Percentiles rank a stretch among this genome's conserved stretches.
These are phyloP conservation scores for Mycena haematopus DNA, from an alignment of 768 basidiomycete species.

Conservation along the genomic window DNA sequence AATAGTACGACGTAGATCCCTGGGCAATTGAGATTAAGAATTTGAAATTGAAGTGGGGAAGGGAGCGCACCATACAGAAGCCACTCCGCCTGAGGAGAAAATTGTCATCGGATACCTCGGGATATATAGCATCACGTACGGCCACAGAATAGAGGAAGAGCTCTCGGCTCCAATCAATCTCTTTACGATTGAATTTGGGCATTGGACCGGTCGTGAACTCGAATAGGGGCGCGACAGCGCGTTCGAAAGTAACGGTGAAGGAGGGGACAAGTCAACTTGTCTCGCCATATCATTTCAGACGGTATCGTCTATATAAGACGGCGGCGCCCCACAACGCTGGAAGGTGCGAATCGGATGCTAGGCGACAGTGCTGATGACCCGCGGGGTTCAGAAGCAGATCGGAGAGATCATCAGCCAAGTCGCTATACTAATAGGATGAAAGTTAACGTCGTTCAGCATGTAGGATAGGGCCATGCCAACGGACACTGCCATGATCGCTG, in stretches of 20 bases:
- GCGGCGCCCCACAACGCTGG: slow-evolving; percentile 1
- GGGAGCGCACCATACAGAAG: slow-evolving; percentile 36
- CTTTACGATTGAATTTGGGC: neutral
- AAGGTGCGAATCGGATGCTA: slow-evolving; percentile 11
- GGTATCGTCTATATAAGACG: slow-evolving; percentile 13
- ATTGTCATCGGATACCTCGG: neutral
- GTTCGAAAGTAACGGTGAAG: slow-evolving; percentile 2
- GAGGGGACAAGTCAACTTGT: slow-evolving; percentile 24
- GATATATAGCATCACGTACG: slow-evolving; percentile 1
- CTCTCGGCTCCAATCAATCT: slow-evolving; percentile 19
- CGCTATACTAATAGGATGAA: too few relatives aligned
- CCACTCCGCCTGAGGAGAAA: slow-evolving; percentile 33
- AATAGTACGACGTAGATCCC: slow-evolving; percentile 42
- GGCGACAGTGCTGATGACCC: slow-evolving; percentile 15
- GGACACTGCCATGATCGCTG: too few relatives aligned
- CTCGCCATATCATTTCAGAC: neutral
- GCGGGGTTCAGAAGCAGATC: neutral
- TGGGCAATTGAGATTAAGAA: slow-evolving; percentile 18
- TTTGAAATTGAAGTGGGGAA: neutral
- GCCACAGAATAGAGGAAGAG: slow-evolving; percentile 24
- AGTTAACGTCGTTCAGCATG: too few relatives aligned
- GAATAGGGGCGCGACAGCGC: slow-evolving; percentile 6
- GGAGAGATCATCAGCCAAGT: slow-evolving; percentile 6
- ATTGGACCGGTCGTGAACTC: slow-evolving; percentile 12
- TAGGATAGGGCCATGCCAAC: too few relatives aligned